phyloP scores from a whole-genome alignment of 805 yeast species.

The Candida takata region DNA sequence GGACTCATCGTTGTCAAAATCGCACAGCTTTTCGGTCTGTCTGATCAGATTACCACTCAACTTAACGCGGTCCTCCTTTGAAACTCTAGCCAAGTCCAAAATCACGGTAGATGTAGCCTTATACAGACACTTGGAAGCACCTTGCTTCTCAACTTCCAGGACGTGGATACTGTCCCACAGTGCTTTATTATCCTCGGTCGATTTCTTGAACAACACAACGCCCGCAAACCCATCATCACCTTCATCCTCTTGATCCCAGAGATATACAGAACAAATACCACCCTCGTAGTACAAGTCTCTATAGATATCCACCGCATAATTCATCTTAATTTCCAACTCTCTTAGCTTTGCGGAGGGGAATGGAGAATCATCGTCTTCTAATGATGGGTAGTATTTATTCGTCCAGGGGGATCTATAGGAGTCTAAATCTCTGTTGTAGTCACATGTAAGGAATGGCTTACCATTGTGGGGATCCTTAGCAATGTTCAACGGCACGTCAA shows the following conservation, averaged over 20 bases:
- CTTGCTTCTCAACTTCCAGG: conserved; percentile 41
- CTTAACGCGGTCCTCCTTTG: conserved; percentile 33
- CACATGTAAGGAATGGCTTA: conserved; percentile 76
- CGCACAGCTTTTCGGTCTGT: conserved; percentile 46
- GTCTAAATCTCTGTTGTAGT: conserved; percentile 93
- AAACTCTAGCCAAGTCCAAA: conserved; percentile 44
- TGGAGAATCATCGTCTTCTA: conserved; percentile 61
- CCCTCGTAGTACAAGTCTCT: conserved; percentile 94
- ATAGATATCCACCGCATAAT: conserved; percentile 87
- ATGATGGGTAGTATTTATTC: conserved; percentile 56
- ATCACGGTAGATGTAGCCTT: conserved; percentile 84
- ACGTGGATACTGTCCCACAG: conserved; percentile 93
- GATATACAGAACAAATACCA: conserved; percentile 79
- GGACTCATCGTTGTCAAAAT: conserved; percentile 4
- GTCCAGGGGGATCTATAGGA: conserved; percentile 89
- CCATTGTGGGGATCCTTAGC: conserved; percentile 30
- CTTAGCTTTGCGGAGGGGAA: conserved; percentile 64
- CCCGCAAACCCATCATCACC: conserved; percentile 75
- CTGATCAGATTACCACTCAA: conserved; percentile 83
- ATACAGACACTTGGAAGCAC: conserved; percentile 30
- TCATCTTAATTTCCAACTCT: conserved; percentile 70
- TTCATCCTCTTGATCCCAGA: conserved; percentile 79
- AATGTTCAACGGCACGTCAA: conserved; percentile 73
- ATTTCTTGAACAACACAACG: conserved; percentile 77
- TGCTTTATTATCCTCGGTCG: conserved; percentile 32